Evolutionary conservation across 2,329 filamentous ascomycete genomes (phyloP), one percentile per base, ranked within the genome.

Genomic region (Claviceps sp.): DNA sequence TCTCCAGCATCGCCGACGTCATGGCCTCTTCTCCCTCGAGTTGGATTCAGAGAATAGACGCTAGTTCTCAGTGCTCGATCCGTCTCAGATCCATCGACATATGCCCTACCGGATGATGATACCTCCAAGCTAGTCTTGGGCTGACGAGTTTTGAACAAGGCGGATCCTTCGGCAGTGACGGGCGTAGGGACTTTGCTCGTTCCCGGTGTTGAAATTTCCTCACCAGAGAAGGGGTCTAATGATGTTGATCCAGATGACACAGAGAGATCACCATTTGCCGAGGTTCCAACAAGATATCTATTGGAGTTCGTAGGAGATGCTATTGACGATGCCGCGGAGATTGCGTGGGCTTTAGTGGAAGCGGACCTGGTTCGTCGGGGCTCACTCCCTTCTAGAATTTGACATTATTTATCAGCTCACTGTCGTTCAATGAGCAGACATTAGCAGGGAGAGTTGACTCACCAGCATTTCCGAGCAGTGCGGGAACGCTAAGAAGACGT

Each of bases 21-120:
- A 3, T 40, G 51, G 9, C 36, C 69, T 61, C 51, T 68, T 54
- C 47, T 71, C 65, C 64, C 78, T 76, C 50, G 67, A 62, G 55
- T 75, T 67, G 68, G 53, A 39, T 66, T 67, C 59, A 79, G 62
- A 2, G 76, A 69, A 54, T 71, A 76, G 48, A 74, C 66, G 65
- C 74, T 81, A 8, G 59, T 60, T 16, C 63, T 59, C 14, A 66
- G 47, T 13, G 58, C 59, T n/a, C 62, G 57, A 29, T 69, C 65
- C 22, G 57, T 58, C 22, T 63, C 61, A n/a, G 34, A 9, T 16
- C 50, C 53, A 8, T 53, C 52, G 5, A 47, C 50, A 1, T 45
- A 50, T 44, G 60, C 53, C 45, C 53, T 56, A 1, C 56, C 53
- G 22, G 62, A 64, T 23, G 63, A 51, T 5, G 55, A 63, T 9